These are phyloP conservation scores for Suillus alpinus DNA, from an alignment of 768 basidiomycete genomes.

Conservation along the genomic window DNA sequence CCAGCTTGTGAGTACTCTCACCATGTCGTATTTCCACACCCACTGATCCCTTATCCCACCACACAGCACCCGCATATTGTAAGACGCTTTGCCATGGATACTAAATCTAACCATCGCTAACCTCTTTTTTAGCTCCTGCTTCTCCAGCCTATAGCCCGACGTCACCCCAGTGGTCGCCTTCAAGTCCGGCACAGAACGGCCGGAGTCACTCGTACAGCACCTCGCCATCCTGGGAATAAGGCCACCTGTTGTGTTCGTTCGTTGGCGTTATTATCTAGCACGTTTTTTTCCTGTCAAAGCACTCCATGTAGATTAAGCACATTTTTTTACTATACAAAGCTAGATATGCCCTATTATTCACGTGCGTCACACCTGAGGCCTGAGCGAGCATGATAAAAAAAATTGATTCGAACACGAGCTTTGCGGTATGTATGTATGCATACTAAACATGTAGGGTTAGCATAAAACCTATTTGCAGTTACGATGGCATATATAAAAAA, in stretches of 20 bases:
- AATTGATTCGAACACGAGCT: neutral
- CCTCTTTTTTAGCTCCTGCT: slow-evolving; percentile 56
- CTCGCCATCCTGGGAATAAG: slow-evolving; percentile 53
- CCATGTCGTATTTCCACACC: neutral
- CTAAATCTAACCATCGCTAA: slow-evolving; percentile 8
- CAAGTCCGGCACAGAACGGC: slow-evolving; percentile 66
- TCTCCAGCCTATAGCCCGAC: slow-evolving; percentile 87
- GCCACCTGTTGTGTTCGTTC: slow-evolving; percentile 4
- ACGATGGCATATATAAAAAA: neutral
- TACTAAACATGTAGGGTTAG: slow-evolving; percentile 10
- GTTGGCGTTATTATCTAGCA: slow-evolving; percentile 18
- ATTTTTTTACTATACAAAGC: slow-evolving; percentile 23
- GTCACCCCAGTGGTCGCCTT: slow-evolving; percentile 80
- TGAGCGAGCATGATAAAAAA: neutral
- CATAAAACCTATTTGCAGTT: neutral
- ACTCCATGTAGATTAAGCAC: slow-evolving; percentile 36
- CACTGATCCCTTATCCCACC: slow-evolving; percentile 8
- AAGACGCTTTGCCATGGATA: slow-evolving; percentile 31
- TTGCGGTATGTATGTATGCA: neutral
- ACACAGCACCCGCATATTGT: slow-evolving; percentile 78
- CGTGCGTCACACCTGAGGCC: no score
- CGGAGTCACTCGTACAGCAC: slow-evolving; percentile 44
- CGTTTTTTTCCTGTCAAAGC: slow-evolving; percentile 22
- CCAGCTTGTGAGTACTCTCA: slow-evolving; percentile 67
- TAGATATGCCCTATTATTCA: slow-evolving; percentile 10